Evolutionary conservation across 768 basidiomycete genomes (phyloP), one percentile per base, ranked within the genome.

Genomic region (Mycena polygramma): DNA sequence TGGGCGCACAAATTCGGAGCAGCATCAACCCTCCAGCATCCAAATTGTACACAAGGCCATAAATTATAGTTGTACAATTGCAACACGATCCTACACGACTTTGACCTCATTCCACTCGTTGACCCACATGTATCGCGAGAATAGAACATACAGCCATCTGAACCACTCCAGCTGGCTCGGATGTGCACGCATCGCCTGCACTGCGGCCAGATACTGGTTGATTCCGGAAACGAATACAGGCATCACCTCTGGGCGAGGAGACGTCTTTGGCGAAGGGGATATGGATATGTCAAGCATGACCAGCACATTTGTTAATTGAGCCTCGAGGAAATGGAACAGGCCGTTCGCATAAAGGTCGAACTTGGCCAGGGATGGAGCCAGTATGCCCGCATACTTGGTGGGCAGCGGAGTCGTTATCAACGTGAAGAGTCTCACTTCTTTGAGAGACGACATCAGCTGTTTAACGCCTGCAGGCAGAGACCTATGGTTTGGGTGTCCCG

Each of bases 61-160:
- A 15, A 41, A 10, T 41, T 11, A 41, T 41, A 41, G 10, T 30
- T 30, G 30, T 41, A 41, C 41, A 39, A 39, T 39, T 39, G 39
- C 20, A 30, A 55, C 54, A 37, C 54, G 2, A 41, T 19, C 13
- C 62, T 65, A 65, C 58, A 51, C 22, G 92, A 92, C 83, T 48
- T 63, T 73, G 30, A 93, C 75, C 77, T 90, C 87, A 2, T 85
- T 83, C 88, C 94, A 94, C 72, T 94, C 91, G 71, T 96, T 96
- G 35, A 94, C 89, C 96, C 96, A 97, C 94, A 97, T 93, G 77
- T 96, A 95, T 66, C 92, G 86, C 20, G 94, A 96, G 76, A 92
- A 94, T 24, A 81, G 72, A 46, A 97, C 84, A 76, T 96, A 94
- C 65, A 96, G 81, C 89, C 92, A 95, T 49, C 96, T 88, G 83